These are phyloP conservation scores for Salix exigua DNA, from an alignment of 345 rosid species.

Conservation along the genomic window DNA sequence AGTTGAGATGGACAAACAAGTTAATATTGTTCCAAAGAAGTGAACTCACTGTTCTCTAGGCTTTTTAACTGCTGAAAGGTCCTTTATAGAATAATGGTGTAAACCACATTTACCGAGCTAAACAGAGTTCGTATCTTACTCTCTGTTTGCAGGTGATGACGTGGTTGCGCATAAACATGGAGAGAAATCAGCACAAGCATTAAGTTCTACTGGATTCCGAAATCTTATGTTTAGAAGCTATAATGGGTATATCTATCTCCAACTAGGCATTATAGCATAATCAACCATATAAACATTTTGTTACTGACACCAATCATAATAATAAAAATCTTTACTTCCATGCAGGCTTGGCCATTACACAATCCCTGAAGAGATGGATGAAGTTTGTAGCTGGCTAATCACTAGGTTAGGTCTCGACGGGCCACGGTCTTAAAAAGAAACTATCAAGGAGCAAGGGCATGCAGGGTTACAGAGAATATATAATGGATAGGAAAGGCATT, in stretches of 20 bases:
- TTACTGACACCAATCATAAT: not conserved
- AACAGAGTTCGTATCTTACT: not conserved
- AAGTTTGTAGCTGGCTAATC: constrained; percentile 40
- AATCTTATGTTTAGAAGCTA: constrained; percentile 35
- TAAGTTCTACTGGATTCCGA: constrained; percentile 48
- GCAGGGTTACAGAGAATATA: not conserved
- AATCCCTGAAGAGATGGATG: constrained; percentile 45
- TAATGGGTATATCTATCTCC: constrained; percentile 30
- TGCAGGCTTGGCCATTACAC: constrained; percentile 47
- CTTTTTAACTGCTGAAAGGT: not conserved
- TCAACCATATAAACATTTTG: not conserved
- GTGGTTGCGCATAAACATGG: constrained; percentile 56
- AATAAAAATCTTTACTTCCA: not conserved
- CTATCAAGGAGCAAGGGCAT: not conserved
- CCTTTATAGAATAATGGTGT: too few species aligned
- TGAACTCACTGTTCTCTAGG: not conserved
- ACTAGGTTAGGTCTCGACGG: constrained; percentile 30
- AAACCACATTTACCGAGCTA: not conserved
- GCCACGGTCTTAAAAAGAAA: not conserved
- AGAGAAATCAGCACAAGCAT: constrained; percentile 52
- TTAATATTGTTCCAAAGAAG: not conserved
- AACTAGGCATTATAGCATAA: not conserved
- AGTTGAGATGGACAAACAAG: not conserved
- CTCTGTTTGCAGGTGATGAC: constrained; percentile 50
- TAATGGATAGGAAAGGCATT: not conserved